phyloP scores from a whole-genome alignment of 257 asterid species.

The Catharanthus roseus region DNA sequence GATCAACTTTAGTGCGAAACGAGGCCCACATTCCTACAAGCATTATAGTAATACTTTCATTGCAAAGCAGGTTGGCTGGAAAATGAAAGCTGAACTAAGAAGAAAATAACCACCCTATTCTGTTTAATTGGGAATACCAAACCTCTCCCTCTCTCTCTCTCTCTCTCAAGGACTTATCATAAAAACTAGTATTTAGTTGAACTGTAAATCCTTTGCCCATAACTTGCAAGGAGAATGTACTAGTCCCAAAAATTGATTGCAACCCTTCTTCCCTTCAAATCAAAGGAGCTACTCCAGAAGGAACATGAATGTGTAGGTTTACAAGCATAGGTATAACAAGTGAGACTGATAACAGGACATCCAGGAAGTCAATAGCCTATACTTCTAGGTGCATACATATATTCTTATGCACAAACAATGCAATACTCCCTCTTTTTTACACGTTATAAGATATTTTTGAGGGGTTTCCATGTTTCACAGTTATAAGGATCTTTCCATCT shows the following conservation, averaged over 20 bases:
- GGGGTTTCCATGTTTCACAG: too few relatives aligned
- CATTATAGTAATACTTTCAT: background rate
- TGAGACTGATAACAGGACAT: background rate
- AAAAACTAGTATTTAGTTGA: background rate
- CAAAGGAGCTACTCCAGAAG: background rate
- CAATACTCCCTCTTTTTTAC: too few relatives aligned
- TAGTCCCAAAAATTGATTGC: background rate
- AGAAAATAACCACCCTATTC: too few relatives aligned
- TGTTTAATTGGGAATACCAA: too few relatives aligned
- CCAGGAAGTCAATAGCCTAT: background rate
- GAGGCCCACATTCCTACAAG: constrained; percentile 91
- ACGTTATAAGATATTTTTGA: too few relatives aligned
- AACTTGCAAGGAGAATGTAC: background rate
- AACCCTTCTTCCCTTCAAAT: background rate
- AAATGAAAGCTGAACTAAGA: too few relatives aligned
- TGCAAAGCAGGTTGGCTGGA: background rate
- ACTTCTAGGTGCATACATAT: background rate
- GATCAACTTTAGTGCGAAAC: constrained; percentile 74
- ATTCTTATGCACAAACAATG: background rate
- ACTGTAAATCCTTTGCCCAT: background rate
- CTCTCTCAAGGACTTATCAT: too few relatives aligned
- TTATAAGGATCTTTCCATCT: too few relatives aligned
- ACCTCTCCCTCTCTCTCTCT: too few relatives aligned
- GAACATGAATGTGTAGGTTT: background rate
- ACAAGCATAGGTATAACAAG: background rate